Evolutionary conservation across 2,329 filamentous ascomycete species (phyloP), one percentile per base, ranked within the genome.

Genomic region (Venturia effusa): DNA sequence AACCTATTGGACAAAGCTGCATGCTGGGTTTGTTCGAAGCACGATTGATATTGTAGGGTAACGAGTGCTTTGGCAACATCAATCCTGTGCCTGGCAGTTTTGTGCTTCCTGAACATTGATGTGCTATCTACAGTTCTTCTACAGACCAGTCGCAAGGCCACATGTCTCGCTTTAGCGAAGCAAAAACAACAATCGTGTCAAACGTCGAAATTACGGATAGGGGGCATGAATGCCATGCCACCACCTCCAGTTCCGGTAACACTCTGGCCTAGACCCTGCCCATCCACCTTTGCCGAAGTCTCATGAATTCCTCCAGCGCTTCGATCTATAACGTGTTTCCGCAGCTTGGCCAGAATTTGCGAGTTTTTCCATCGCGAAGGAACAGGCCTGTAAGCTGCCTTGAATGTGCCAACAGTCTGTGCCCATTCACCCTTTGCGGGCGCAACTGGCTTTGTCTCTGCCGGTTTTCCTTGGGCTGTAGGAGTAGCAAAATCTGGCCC

Each of bases 381-480:
- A 65, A 97, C 92, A 45, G 93, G 93, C 64, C 93, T 82, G 77
- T 97, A 97, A 41, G 92, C 91, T 37, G 93, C 91, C 81, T 90
- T 93, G 77, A 96, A 97, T 27, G 90, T 92, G 39, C 94, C 94
- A 5, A 97, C 83, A 0, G 94, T 99, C 82, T 97, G 93, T 67
- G 91, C 90, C 94, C 94, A 99, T 79, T 99, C 94, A 67, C 92
- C 92, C 60, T 74, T 72, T 61, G 78, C 76, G 65, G 79, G 75
- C 45, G 67, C 67, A 32, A 68, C 68, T 40, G 71, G 60, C 32
- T 68, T 62, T 27, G 45, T 22, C 45, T 51, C 45, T 27, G 45
- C 45, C 27, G 72, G 73, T 66, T 74, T 75, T 66, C 79, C 79
- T 67, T 80, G 77, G 24, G 77, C 78, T 55, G 74, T 73, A 7